These are phyloP conservation scores for Talaromyces sp. DNA, from an alignment of 2,329 filamentous ascomycete species.

Conservation along the genomic window DNA sequence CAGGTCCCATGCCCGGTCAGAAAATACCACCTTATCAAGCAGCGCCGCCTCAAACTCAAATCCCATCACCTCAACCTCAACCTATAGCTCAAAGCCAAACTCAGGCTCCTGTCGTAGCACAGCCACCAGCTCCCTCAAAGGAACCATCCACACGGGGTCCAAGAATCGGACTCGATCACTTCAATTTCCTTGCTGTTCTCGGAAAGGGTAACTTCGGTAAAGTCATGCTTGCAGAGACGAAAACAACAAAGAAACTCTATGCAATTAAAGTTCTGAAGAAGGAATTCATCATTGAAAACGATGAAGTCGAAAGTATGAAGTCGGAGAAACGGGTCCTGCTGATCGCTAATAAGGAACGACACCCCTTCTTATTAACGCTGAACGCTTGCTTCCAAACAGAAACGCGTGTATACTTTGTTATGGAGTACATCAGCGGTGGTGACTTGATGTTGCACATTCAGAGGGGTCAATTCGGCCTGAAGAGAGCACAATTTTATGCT, in stretches of 20 bases:
- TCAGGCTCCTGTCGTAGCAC: constrained; percentile 18
- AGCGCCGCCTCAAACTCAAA: constrained; percentile 8
- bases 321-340: constrained; percentile 98
- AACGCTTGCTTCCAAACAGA: constrained; percentile 99
- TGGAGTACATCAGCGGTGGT: constrained; percentile 98
- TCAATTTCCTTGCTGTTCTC: constrained; percentile 97
- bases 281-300: constrained; percentile 99
- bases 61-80: constrained; percentile 25
- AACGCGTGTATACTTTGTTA: constrained; percentile 97
- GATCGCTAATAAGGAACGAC: constrained; percentile 92
- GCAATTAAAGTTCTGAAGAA: constrained; percentile 99
- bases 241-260: constrained; percentile 84
- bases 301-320: constrained; percentile 95
- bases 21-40: constrained; percentile 21
- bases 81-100: constrained; percentile 22
- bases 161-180: constrained; percentile 93
- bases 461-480: constrained; percentile 89
- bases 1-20: constrained; percentile 27
- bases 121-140: constrained; percentile 19
- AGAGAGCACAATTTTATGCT: constrained; percentile 97
- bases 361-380: constrained; percentile 90
- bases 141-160: constrained; percentile 41
- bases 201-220: constrained; percentile 99
- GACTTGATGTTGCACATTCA: constrained; percentile 99
- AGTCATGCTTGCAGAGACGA: constrained; percentile 98